Percentiles rank a stretch among this genome's conserved stretches.
These are phyloP conservation scores for Aspergillus flavus DNA, from an alignment of 2,329 filamentous ascomycete genomes.

Conservation along the genomic window DNA sequence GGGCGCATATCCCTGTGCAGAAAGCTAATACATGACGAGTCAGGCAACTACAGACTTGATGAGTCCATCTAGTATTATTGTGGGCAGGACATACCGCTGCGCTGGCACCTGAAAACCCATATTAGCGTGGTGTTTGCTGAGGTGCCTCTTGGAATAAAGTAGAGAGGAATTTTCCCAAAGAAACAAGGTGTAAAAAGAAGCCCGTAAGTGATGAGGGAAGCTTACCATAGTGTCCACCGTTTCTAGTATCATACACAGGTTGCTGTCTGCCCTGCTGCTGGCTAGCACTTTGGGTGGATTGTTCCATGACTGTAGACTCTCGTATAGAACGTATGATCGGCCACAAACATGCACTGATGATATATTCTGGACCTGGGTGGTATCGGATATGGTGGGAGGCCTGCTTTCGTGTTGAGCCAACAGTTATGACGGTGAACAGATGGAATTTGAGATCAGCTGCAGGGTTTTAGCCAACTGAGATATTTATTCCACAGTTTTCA, in stretches of 20 bases:
- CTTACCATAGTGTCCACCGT: conserved; percentile 78
- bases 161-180: background rate
- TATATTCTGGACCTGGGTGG: background rate
- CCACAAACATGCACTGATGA: background rate
- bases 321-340: background rate
- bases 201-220: conserved; percentile 5
- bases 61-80: background rate
- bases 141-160: background rate
- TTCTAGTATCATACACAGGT: conserved; percentile 71
- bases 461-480: too few species aligned
- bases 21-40: conserved; percentile 61
- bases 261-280: conserved; percentile 63
- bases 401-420: background rate
- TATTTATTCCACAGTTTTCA: background rate
- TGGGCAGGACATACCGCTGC: conserved; percentile 58
- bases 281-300: conserved; percentile 55
- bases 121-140: conserved; percentile 5
- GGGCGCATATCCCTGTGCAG: conserved; percentile 84
- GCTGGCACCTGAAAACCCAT: conserved; percentile 60
- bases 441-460: background rate
- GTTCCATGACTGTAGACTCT: conserved; percentile 52
- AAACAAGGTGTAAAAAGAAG: too few species aligned
- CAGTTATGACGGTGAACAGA: background rate
- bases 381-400: background rate
- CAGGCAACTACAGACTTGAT: conserved; percentile 11